These are phyloP conservation scores for Penicillium sp. DNA, from an alignment of 2,329 filamentous ascomycete species.

Conservation along the genomic window DNA sequence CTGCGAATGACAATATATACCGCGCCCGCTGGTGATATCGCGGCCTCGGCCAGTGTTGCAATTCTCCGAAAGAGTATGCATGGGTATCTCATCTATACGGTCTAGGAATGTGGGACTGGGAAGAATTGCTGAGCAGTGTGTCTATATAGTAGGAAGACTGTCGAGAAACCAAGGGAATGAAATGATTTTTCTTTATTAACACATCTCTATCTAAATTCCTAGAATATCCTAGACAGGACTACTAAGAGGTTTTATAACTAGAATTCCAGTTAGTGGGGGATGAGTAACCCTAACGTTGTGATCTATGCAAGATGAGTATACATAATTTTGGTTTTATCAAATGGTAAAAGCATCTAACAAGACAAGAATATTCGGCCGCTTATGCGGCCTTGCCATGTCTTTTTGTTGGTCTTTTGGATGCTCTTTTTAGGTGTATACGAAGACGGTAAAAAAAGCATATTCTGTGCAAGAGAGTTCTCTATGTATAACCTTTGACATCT, in stretches of 20 bases:
- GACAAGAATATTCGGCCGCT: too few relatives aligned
- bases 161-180: not conserved
- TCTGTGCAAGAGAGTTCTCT: too few relatives aligned
- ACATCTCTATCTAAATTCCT: not conserved
- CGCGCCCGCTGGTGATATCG: too few relatives aligned
- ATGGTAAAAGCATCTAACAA: not conserved
- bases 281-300: not conserved
- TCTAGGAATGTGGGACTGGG: not conserved
- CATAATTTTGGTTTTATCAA: not conserved
- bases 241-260: not conserved
- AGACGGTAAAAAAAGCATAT: too few relatives aligned
- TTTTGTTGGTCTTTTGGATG: too few relatives aligned
- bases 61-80: too few relatives aligned
- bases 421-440: too few relatives aligned
- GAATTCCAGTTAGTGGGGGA: not conserved
- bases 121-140: not conserved
- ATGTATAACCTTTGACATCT: too few relatives aligned
- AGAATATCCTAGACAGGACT: not conserved
- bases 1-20: too few relatives aligned
- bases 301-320: not conserved
- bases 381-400: too few relatives aligned
- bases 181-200: not conserved
- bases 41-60: too few relatives aligned
- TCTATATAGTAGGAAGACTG: not conserved
- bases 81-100: not conserved